Conservation (phyloP, 106 monocot species). For the Chionographis japonica region DNA sequence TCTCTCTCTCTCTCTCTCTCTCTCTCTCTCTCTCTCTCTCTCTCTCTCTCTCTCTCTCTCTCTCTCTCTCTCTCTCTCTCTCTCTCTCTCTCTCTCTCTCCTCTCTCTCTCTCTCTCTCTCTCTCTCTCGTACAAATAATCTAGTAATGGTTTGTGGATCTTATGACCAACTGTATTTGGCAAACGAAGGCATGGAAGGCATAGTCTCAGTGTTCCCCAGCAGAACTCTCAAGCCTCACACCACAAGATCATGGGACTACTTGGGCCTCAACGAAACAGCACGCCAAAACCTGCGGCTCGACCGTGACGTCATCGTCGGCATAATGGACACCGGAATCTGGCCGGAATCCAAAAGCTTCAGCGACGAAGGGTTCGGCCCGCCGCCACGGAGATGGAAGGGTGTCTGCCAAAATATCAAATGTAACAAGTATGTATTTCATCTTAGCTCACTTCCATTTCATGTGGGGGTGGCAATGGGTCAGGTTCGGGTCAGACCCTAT, state of each 20-base stretch:
- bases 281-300: not conserved
- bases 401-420: slow-evolving; percentile 1
- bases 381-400: slow-evolving; percentile 10
- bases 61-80: too few species aligned
- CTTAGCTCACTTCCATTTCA: too few species aligned
- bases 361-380: slow-evolving; percentile 7
- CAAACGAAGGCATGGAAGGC: slow-evolving; percentile 10
- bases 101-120: too few species aligned
- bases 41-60: too few species aligned
- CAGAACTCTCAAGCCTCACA: slow-evolving; percentile 11
- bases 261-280: not conserved
- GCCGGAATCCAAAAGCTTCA: slow-evolving; percentile 19
- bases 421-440: slow-evolving; percentile 10
- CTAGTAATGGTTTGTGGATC: too few species aligned
- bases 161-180: too few species aligned
- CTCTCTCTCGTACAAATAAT: too few species aligned
- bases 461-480: too few species aligned
- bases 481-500: too few species aligned
- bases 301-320: slow-evolving; percentile 12
- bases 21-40: too few species aligned
- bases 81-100: too few species aligned
- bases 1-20: too few species aligned
- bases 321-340: slow-evolving; percentile 15
- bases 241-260: slow-evolving; percentile 24
- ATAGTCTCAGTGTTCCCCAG: slow-evolving; percentile 17